Base-by-base conservation (phyloP, 2,329 filamentous ascomycete genomes). In the Aureobasidium uvarum region DNA sequence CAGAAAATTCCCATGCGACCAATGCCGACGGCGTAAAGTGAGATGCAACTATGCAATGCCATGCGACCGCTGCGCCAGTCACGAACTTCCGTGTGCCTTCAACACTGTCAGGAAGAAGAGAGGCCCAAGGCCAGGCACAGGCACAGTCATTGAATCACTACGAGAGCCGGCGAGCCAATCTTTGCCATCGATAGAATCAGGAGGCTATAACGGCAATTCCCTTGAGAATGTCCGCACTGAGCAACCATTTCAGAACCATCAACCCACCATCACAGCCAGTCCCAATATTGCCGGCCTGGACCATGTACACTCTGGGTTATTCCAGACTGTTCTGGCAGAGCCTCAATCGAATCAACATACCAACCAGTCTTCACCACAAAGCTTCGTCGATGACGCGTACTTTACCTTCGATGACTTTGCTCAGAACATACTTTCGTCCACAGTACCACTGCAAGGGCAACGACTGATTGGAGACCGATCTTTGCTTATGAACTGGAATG, bases 401-500 rank as follows among this genome's bases (percentile, higher is more conserved):
- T 65, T 68, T 18, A 68, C 68, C 1, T 69, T 68, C 41, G 64
- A 67, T 28, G 67, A 68, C 18, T 68, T 69, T 33, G 65, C 66
- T n/a, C 58, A 68, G 33, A 68, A 56, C 38, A 55, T 69, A 4
- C 56, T 68, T 38, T 36, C 20, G 5, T 56, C 56, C 1, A 28
- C 46, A 18, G 23, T 28, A 8, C 25, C 46, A 8, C 5, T 25
- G 7, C 46, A 50, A 14, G 46, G 25, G 14, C 23, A 25, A 14
- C 6, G 45, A 28, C 58, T 45, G 33, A 23, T 25, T 6, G 39
- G 33, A n/a, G n/a, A 52, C 18, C 18, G 6, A 0, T 38, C 38
- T 20, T n/a, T 36, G n/a, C 36, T 16, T 14, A 5, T 13, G 5
- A 14, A 23, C 10, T 46, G 20, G 16, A 25, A 5, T 11, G 13